Base-by-base conservation (phyloP, 805 yeast genomes). In the Teunomyces stri region DNA sequence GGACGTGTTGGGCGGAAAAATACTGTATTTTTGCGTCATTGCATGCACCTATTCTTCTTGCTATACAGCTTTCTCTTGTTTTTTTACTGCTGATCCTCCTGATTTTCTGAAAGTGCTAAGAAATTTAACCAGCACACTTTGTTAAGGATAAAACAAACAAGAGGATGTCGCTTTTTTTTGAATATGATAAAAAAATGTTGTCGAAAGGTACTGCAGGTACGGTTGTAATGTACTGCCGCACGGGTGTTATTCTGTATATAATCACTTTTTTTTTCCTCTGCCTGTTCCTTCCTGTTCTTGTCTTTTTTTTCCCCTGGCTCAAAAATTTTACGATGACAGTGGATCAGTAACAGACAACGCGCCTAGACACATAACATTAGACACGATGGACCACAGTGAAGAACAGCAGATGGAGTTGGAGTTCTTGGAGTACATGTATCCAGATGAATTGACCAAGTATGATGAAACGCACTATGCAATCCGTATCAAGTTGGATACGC, bases 401-500 rank as follows among this genome's bases (percentile, higher is more conserved):
- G 97, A 94, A 61, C 97, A 92, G 62, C 65, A 61, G 25, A 96
- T 92, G 68, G 99, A 92, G 65, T 64, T 94, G 40, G 97, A 91
- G 65, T 90, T 94, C 44, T 76, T 92, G 48, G 84, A 88, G 61
- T 84, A 95, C 13, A 92, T 92, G 46, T 92, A 94, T 63, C 99
- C 98, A 5, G 97, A 92, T 61, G 99, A 92, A 64, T 68, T 89
- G 28, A 68, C 62, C n/a, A 58, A 70, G 7, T 56, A 74, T 30
- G 60, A 78, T 1, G 78, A 76, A 16, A 65, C 72, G 5, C 74
- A 74, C 31, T 87, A 81, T 61, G 73, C 80, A 37, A 77, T 92
- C 30, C 70, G 70, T 43, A 55, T 89, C n/a, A 58, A 62, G 16
- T 71, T 91, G 40, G 97, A 92, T 54, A 82, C 92, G 2, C 74